Percentiles rank a stretch among this genome's conserved stretches.
phyloP scores from a whole-genome alignment of 31 red algal species.

The Asparagopsis taxiformis region DNA sequence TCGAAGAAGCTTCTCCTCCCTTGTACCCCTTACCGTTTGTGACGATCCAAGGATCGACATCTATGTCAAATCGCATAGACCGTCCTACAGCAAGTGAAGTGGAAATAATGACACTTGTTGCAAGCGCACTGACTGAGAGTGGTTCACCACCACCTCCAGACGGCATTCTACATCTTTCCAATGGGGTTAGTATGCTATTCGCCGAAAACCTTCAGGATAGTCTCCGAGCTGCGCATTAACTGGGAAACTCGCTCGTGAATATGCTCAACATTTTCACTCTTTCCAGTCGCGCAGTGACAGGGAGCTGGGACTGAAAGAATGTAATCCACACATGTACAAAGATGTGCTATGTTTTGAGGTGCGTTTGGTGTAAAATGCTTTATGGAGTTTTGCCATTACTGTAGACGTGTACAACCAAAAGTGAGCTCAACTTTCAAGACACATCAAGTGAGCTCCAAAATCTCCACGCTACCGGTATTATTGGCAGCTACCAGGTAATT shows the following conservation, averaged over 20 bases:
- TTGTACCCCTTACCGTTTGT: slow-evolving; percentile 60
- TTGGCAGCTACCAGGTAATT: slow-evolving; percentile 45
- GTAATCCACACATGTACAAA: too few relatives aligned
- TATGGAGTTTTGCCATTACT: too few relatives aligned
- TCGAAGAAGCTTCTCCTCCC: slow-evolving; percentile 19
- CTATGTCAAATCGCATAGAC: not conserved
- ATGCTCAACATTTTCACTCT: too few relatives aligned
- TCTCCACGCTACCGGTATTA: slow-evolving; percentile 42
- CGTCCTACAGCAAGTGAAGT: slow-evolving; percentile 35
- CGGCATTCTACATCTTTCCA: slow-evolving; percentile 32
- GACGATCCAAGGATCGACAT: slow-evolving; percentile 23
- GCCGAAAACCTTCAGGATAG: slow-evolving; percentile 46
- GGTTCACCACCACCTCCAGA: slow-evolving; percentile 30
- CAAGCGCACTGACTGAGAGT: slow-evolving; percentile 37
- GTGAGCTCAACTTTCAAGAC: not conserved
- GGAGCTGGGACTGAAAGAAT: too few relatives aligned
- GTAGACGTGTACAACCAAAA: too few relatives aligned
- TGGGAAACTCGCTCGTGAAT: too few relatives aligned
- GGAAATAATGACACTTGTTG: slow-evolving; percentile 24
- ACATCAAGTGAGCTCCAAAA: slow-evolving; percentile 22
- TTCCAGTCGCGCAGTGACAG: too few relatives aligned
- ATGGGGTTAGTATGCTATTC: slow-evolving; percentile 32
- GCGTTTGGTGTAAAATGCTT: too few relatives aligned
- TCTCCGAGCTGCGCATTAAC: slow-evolving; percentile 2
- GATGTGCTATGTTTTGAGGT: too few relatives aligned